Evolutionary conservation across 1,284 basidiomycete species (phyloP), one percentile per base, ranked within the genome.

Genomic region (Cerioporus squamosus): DNA sequence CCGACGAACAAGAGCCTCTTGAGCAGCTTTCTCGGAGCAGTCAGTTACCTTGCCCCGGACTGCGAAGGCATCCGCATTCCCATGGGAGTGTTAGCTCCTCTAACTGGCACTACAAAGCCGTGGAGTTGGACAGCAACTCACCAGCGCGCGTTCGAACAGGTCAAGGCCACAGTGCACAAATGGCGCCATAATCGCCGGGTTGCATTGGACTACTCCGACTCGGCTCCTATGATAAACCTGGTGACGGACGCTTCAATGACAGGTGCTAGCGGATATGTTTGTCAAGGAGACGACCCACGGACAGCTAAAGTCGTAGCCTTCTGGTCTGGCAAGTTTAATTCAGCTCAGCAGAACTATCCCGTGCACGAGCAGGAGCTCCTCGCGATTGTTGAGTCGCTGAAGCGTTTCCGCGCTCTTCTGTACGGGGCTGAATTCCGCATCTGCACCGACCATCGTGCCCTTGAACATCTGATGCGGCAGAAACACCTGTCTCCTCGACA

Each of bases 271-370:
- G 26, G 26, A 29, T 29, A 29, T 29, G 26, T 29, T 9, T 29
- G 26, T 29, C 26, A 29, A 29, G 26, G 26, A 5, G 26, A 29
- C 26, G 26, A 29, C 9, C 26, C 9, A 6, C 26, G 26, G 2
- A 49, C 47, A 0, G 67, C 68, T 2, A 38, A 57, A 2, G 51
- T 70, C 5, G 57, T 64, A 10, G 60, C 56, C 2, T 70, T 72
- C 55, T 70, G 62, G 60, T 72, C 63, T 0, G 68, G 56, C 6
- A 75, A 75, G 49, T 70, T 74, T 29, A 70, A 61, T n/a, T 44
- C 69, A 0, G 69, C 73, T 1, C 70, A 75, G 50, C 67, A 70
- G 45, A 74, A 55, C n/a, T 55, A 55, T 22, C 53, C 53, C 5
- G 53, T 55, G 15, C 53, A 55, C n/a, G 53, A 55, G 20, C 43